Evolutionary conservation across 768 basidiomycete species (phyloP), one percentile per base, ranked within the genome.

Genomic region (Mycena polygramma): DNA sequence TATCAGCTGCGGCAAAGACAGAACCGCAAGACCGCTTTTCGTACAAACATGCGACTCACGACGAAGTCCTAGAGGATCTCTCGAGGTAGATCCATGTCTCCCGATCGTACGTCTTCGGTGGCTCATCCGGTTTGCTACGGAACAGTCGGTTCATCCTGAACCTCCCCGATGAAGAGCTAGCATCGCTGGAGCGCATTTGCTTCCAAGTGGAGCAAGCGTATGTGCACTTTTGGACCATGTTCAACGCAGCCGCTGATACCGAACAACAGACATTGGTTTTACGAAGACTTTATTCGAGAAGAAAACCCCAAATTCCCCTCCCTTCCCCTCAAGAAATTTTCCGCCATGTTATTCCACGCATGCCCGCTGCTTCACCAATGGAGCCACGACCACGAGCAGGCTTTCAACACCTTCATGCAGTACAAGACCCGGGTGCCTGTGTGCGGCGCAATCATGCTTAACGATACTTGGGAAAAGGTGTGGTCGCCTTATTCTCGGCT

Each of bases 191-290:
- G 77, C 90, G 98, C 69, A 91, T 99, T 75, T 98, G 95, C 83
- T 99, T 99, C 83, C 97, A 99, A 82, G 95, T 99, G 70, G 98
- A 99, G 81, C 97, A 99, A 87, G 98, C 97, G 95, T 99, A 79
- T 76, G 96, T 86, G 43, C 48, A 39, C 72, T 55, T 68, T 57
- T 53, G 63, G 72, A 46, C 58, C 57, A 10, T 41, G 37, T 70
- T 51, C 68, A 45, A 52, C 69, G 54, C 66, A 72, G 61, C 65
- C 36, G 55, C 73, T 73, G 72, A 69, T 58, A 57, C 22, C 49
- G 41, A 41, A 45, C 26, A 52, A 11, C 77, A 98, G 97, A n/a
- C 97, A 98, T 79, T 99, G 97, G 97, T 99, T 95, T 81, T 99
- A 99, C 76, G 98, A 99, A 85, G 98, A 99, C 80, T 99, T 98